Evolutionary conservation across 2,329 filamentous ascomycete genomes (phyloP).

Genomic region (Tolypocladium capitatum): DNA sequence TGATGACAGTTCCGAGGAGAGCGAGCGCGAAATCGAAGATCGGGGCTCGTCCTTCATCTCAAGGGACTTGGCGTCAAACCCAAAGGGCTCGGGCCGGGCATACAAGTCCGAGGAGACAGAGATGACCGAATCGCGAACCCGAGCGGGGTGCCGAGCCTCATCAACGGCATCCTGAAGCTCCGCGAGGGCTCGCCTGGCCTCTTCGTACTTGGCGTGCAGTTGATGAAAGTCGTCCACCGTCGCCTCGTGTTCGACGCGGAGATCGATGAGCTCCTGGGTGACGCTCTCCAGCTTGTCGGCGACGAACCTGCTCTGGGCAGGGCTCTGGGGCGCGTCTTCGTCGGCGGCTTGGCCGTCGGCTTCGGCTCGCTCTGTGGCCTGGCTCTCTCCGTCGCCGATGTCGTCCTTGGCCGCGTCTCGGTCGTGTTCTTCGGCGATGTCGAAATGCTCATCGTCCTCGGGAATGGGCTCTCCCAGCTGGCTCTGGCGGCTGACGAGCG

Average conservation of each 20-base stretch:
- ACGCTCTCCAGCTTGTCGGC: constrained; percentile 87
- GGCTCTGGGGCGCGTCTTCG: constrained; percentile 44
- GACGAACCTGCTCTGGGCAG: constrained; percentile 73
- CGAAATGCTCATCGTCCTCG: constrained; percentile 35
- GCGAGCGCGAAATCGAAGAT: constrained; percentile 68
- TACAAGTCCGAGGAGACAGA: constrained; percentile 36
- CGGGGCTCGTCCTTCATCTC: constrained; percentile 51
- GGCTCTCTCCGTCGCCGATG: neutral
- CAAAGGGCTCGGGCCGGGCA: constrained; percentile 65
- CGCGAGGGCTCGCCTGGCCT: constrained; percentile 67
- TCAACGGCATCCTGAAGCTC: constrained; percentile 78
- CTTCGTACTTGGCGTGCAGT: constrained; percentile 80
- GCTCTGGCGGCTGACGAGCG: constrained; percentile 39
- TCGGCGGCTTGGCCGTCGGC: constrained; percentile 18
- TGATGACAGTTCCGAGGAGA: constrained; percentile 88
- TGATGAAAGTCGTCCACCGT: constrained; percentile 70
- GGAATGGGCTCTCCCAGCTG: constrained; percentile 41
- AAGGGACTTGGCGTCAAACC: constrained; percentile 62
- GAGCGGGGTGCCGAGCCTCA: constrained; percentile 54
- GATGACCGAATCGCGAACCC: constrained; percentile 40
- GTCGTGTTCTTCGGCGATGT: constrained; percentile 31
- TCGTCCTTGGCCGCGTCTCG: constrained; percentile 6
- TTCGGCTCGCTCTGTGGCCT: neutral
- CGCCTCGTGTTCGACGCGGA: constrained; percentile 80
- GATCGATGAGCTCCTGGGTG: constrained; percentile 79